These are phyloP conservation scores for Elongisporangium senticosum DNA, from an alignment of 352 stramenopile genomes.

Conservation along the genomic window DNA sequence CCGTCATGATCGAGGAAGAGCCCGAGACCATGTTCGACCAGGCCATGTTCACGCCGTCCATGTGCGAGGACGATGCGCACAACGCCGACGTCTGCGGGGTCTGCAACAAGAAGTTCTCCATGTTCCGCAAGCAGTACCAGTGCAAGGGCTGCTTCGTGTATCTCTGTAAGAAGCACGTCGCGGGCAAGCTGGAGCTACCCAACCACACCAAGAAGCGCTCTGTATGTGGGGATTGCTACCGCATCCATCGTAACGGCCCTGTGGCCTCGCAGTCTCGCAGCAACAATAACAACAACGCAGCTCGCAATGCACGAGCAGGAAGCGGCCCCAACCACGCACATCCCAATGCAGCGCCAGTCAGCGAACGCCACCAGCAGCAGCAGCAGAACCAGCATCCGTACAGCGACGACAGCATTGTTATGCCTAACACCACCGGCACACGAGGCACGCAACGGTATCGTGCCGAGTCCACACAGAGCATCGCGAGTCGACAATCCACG, in stretches of 20 bases:
- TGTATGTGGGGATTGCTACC: conserved; percentile 73
- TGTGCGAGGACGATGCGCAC: conserved; percentile 35
- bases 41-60: conserved; percentile 17
- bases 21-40: conserved; percentile 14
- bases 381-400: conserved; percentile 3
- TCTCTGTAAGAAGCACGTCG: conserved; percentile 79
- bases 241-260: conserved; percentile 50
- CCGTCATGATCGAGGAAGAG: conserved; percentile 2
- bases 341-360: conserved; percentile 14
- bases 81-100: conserved; percentile 67
- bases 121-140: conserved; percentile 86
- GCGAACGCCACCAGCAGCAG: neutral
- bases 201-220: conserved; percentile 64
- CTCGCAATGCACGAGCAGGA: conserved; percentile 15
- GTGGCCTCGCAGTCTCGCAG: conserved; percentile 18
- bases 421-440: conserved; percentile 11
- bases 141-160: conserved; percentile 78
- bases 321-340: conserved; percentile 3
- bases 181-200: conserved; percentile 54
- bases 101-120: conserved; percentile 82
- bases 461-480: conserved; percentile 45
- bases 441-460: conserved; percentile 19
- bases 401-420: conserved; percentile 9
- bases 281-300: conserved; percentile 6
- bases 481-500: conserved; percentile 35